A percentile compares a stretch with the other conserved stretches of the same genome.
phyloP scores from a whole-genome alignment of 495 filamentous ascomycete genomes.

The Beverwykella pulmonaria region DNA sequence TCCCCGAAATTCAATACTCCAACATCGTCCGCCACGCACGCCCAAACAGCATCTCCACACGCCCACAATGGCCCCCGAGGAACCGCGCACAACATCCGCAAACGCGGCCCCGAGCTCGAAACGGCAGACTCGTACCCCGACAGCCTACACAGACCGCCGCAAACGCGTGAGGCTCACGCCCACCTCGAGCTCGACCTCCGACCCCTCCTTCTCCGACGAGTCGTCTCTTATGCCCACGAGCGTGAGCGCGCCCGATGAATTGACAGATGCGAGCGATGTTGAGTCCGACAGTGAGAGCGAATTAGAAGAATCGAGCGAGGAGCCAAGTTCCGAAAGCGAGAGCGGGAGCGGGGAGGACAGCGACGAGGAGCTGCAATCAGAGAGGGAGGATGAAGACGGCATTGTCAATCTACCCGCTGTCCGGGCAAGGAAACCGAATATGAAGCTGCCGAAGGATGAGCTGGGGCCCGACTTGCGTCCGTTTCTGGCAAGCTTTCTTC shows the following conservation, averaged over 20 bases:
- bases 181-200: background rate
- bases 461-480: conserved; percentile 21
- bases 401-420: conserved; percentile 25
- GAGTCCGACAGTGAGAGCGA: conserved; percentile 19
- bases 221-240: conserved; percentile 27
- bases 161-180: conserved; percentile 16
- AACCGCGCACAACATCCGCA: background rate
- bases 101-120: background rate
- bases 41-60: background rate
- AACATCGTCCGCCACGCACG: background rate
- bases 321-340: conserved; percentile 12
- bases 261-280: conserved; percentile 20
- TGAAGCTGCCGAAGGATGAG: conserved; percentile 15
- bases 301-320: conserved; percentile 28
- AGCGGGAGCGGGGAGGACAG: conserved; percentile 22
- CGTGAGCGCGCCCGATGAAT: conserved; percentile 8
- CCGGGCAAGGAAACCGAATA: conserved; percentile 31
- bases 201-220: conserved; percentile 26
- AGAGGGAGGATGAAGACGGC: conserved; percentile 11
- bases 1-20: background rate
- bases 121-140: background rate
- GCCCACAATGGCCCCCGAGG: background rate
- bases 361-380: conserved; percentile 27
- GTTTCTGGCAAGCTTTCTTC: conserved; percentile 32
- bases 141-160: conserved; percentile 6